Evolutionary conservation across 768 basidiomycete species (phyloP).

Genomic region (Suillus brevipes): DNA sequence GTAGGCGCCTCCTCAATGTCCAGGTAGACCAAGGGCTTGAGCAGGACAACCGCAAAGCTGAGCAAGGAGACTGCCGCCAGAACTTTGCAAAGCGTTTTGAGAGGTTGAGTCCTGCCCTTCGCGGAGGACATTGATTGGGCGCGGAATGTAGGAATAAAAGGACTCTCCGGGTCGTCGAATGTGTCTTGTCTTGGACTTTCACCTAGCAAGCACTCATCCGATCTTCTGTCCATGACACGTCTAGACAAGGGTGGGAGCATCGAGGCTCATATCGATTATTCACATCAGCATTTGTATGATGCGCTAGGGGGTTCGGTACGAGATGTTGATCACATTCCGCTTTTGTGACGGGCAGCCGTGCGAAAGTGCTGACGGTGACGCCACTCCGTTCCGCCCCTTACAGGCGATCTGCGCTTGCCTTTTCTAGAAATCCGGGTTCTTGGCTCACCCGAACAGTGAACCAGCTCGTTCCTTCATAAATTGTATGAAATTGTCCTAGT

Average conservation of each 20-base stretch:
- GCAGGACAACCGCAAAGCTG: conserved; percentile 12
- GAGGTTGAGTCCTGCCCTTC: background rate
- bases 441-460: background rate
- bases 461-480: background rate
- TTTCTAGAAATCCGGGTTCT: background rate
- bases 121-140: background rate
- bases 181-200: background rate
- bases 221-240: conserved; percentile 10
- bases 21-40: conserved; percentile 5
- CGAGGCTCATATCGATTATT: background rate
- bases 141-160: conserved; percentile 7
- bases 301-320: background rate
- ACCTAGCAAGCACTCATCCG: conserved; percentile 8
- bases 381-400: background rate
- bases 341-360: background rate
- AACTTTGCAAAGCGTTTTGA: conserved; percentile 11
- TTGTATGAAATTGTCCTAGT: too few relatives aligned
- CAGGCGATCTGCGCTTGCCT: background rate
- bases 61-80: conserved; percentile 32
- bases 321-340: background rate
- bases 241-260: conserved; percentile 4
- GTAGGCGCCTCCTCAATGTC: background rate
- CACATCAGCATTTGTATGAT: background rate
- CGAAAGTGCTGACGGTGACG: background rate
- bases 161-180: conserved; percentile 9